phyloP scores from a whole-genome alignment of 2,329 filamentous ascomycete genomes.

The Plenodomus tracheiphilus region DNA sequence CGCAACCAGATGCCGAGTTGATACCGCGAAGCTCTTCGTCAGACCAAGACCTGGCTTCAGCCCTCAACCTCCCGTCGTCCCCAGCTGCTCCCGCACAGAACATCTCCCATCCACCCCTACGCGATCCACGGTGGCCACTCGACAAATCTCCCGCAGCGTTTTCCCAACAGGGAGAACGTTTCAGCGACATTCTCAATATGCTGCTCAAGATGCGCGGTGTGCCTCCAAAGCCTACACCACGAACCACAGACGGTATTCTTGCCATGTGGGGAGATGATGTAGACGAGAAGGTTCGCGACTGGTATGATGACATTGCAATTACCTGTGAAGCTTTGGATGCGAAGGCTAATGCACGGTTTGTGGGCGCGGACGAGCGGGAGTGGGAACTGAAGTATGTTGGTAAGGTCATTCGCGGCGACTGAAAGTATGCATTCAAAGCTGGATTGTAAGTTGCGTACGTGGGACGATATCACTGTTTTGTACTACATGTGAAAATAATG shows the following conservation, averaged over 20 bases:
- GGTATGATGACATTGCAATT: slow-evolving; percentile 42
- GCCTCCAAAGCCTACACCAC: slow-evolving; percentile 44
- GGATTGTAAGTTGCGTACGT: not conserved
- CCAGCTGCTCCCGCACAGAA: not conserved
- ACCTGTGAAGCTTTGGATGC: slow-evolving; percentile 33
- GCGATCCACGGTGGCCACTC: slow-evolving; percentile 54
- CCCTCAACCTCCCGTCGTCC: slow-evolving; percentile 23
- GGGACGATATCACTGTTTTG: no score
- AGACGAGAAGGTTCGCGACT: slow-evolving; percentile 37
- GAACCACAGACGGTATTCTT: slow-evolving; percentile 40
- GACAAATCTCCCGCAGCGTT: slow-evolving; percentile 57
- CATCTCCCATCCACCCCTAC: slow-evolving; percentile 6
- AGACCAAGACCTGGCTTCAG: slow-evolving; percentile 28
- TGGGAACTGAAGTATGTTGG: slow-evolving; percentile 45
- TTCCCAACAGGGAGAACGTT: slow-evolving; percentile 60
- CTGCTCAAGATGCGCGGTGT: slow-evolving; percentile 60
- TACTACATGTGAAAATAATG: no score
- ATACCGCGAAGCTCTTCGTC: slow-evolving; percentile 3
- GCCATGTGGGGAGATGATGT: slow-evolving; percentile 38
- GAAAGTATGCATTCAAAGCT: not conserved
- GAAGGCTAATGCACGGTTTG: slow-evolving; percentile 31
- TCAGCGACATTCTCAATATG: slow-evolving; percentile 61
- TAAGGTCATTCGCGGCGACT: slow-evolving; percentile 39
- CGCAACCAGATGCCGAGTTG: slow-evolving; percentile 3
- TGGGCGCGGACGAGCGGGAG: slow-evolving; percentile 36